phyloP scores from a whole-genome alignment of 495 filamentous ascomycete species.

The Mytilinidion resinicola region DNA sequence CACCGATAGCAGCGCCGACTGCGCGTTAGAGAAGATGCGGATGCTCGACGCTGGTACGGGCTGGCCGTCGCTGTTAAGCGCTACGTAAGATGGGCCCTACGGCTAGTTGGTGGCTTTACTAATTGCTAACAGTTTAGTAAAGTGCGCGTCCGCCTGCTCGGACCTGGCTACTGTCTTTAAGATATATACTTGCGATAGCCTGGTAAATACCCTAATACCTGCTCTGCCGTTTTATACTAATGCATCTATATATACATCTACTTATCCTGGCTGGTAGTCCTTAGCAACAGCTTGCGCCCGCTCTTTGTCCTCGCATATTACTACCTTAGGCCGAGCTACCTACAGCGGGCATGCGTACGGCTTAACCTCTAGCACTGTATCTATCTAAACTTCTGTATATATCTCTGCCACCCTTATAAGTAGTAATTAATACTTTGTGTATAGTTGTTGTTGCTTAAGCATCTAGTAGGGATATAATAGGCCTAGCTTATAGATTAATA shows the following conservation, averaged over 20 bases:
- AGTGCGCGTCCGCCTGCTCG: no score
- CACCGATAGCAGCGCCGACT: no score
- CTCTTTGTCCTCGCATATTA: slow-evolving; percentile 12
- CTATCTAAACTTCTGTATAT: neutral
- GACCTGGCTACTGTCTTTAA: slow-evolving; percentile 15
- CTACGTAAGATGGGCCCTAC: slow-evolving; percentile 4
- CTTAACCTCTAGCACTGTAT: neutral
- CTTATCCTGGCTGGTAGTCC: slow-evolving; percentile 14
- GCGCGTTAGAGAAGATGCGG: no score
- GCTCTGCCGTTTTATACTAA: slow-evolving; percentile 9
- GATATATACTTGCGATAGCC: slow-evolving; percentile 4
- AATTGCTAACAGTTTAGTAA: slow-evolving; percentile 14
- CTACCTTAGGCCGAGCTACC: slow-evolving; percentile 11
- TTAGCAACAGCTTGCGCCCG: slow-evolving; percentile 5
- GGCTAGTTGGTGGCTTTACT: slow-evolving; percentile 15
- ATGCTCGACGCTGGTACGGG: slow-evolving; percentile 8
- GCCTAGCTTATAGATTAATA: slow-evolving; percentile 12
- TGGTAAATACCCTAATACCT: slow-evolving; percentile 6
- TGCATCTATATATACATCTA: slow-evolving; percentile 16
- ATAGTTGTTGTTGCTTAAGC: no score
- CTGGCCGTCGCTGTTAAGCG: neutral
- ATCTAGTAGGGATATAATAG: slow-evolving; percentile 7
- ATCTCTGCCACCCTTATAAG: no score
- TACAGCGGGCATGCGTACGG: neutral
- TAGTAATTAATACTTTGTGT: no score